phyloP scores from a whole-genome alignment of 805 yeast genomes.

The Cyberlindnera samutprakarnensis region DNA sequence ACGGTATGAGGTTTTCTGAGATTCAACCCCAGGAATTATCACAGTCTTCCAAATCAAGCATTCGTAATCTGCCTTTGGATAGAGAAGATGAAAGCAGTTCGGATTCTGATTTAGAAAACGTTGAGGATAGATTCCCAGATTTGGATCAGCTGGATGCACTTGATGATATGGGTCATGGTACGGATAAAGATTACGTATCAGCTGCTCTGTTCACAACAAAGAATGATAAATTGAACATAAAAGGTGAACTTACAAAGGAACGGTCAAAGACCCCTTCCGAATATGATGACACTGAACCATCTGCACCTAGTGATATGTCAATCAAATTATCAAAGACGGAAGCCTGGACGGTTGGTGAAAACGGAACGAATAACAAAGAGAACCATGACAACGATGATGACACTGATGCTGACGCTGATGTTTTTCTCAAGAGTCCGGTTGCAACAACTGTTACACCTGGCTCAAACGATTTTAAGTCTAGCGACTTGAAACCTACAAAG shows the following conservation, averaged over 20 bases:
- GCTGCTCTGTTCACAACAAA: background rate
- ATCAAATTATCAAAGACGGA: conserved; percentile 15
- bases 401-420: conserved; percentile 14
- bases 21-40: conserved; percentile 15
- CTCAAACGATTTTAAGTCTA: too few species aligned
- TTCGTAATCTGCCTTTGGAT: conserved; percentile 13
- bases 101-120: conserved; percentile 32
- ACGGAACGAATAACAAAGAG: too few species aligned
- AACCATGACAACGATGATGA: conserved; percentile 2
- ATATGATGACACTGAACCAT: background rate
- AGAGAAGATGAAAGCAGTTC: conserved; percentile 6
- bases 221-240: background rate
- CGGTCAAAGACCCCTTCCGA: background rate
- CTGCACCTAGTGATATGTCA: conserved; percentile 5
- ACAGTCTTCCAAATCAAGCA: conserved; percentile 20
- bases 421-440: conserved; percentile 11
- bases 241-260: conserved; percentile 3
- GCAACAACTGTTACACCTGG: too few species aligned
- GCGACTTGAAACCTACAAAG: too few species aligned
- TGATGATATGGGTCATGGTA: background rate
- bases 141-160: conserved; percentile 27
- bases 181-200: conserved; percentile 6
- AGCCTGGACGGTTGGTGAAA: conserved; percentile 18
- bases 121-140: conserved; percentile 46
- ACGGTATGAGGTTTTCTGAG: background rate